phyloP scores from a whole-genome alignment of 2,329 filamentous ascomycete species.

The Phyllosticta citrichinensis region DNA sequence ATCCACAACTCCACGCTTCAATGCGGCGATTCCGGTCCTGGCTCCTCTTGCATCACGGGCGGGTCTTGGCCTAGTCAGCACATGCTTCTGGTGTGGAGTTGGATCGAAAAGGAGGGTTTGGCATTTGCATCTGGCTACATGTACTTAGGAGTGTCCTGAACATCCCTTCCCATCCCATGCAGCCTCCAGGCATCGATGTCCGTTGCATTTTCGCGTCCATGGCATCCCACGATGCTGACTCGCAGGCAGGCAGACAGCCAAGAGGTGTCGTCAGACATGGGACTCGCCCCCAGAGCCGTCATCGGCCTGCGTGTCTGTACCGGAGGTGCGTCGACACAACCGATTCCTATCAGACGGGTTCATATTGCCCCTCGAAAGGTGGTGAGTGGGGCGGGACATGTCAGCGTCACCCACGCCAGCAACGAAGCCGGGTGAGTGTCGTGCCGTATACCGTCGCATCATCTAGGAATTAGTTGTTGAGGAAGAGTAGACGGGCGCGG shows the following conservation, averaged over 20 bases:
- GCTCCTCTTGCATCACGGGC: not conserved
- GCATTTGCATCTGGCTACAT: not conserved
- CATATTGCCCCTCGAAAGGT: constrained; percentile 36
- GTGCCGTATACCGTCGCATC: constrained; percentile 57
- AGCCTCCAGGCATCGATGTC: no score
- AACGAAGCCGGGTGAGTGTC: constrained; percentile 41
- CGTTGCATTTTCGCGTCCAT: not conserved
- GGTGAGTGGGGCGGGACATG: constrained; percentile 36
- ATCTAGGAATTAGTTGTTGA: constrained; percentile 70
- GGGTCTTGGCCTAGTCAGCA: not conserved
- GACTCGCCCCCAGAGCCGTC: not conserved
- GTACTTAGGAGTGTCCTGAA: not conserved
- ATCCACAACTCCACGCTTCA: not conserved
- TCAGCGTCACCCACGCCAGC: constrained; percentile 39
- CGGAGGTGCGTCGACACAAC: not conserved
- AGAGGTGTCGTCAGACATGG: not conserved
- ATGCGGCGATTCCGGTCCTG: not conserved
- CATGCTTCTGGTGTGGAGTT: not conserved
- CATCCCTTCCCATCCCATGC: no score
- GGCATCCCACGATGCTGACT: not conserved
- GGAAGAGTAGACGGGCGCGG: constrained; percentile 29
- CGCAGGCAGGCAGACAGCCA: not conserved
- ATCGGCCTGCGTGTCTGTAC: not conserved
- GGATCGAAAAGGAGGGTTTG: not conserved
- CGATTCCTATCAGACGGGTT: constrained; percentile 35